Base-by-base conservation (phyloP, 805 yeast genomes). In the Saturnispora gosingensis region DNA sequence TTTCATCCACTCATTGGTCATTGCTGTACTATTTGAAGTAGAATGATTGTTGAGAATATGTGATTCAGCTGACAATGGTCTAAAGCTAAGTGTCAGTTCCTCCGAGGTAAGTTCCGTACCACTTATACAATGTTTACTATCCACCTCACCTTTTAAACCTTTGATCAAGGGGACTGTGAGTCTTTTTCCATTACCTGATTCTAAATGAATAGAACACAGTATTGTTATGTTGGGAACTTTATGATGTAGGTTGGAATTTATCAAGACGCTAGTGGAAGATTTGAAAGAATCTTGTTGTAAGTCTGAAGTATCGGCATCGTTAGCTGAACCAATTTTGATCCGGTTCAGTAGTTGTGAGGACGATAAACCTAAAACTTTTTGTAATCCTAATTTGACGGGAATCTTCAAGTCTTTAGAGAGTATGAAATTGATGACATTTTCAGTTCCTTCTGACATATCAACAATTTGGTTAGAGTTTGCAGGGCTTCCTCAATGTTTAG, bases 391-490 rank as follows among this genome's bases (percentile, higher is more conserved):
- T 27, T 70, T 61, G 50, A 83, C 69, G 0, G 77, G 79, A 2
- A 71, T 55, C 35, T 74, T 71, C 18, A 82, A 60, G 54, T 81
- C 86, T 53, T 75, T 73, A 0, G 86, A 80, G 4, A 77, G 69
- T 58, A 78, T 78, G 61, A 79, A 82, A 5, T 82, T 74, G 32
- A 53, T 50, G 2, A 55, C 54, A 20, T 28, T 50, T 8, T 46
- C 43, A 3, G 35, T 27, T 24, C 32, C 43, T 5, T 50, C 53
- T 18, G 34, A 16, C 48, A 51, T 45, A 11, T 11, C 18, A 11
- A 11, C 3, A 18, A 9, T 13, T 5, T n/a, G 4, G 22, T 38
- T 20, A 8, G 13, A 7, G 24, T 38, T 10, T 8, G 22, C 22
- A 8, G 5, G 10, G 39, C 10, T 35, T 7, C 28, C 28, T 25